Conservation (phyloP, 2,329 filamentous ascomycete species). For the Verruconis gallopava region DNA sequence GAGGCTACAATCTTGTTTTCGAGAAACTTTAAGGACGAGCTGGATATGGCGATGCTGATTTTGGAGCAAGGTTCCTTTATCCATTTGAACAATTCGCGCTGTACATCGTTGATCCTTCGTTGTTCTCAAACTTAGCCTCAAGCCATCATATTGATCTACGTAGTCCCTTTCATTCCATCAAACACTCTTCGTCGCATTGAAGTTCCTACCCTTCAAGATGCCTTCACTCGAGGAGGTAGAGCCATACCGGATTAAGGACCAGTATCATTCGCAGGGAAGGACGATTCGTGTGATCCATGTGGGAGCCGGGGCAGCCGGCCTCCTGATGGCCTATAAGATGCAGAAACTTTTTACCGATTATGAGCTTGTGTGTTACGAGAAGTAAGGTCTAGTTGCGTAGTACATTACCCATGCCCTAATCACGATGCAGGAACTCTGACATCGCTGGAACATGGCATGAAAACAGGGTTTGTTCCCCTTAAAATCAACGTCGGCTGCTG, state of each 20-base stretch:
- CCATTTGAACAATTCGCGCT: too few species aligned
- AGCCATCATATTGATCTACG: too few species aligned
- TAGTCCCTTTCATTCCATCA: too few species aligned
- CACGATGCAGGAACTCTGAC: neutral
- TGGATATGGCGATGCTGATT: too few species aligned
- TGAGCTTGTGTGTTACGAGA: slow-evolving; percentile 5
- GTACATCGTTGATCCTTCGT: too few species aligned
- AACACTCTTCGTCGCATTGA: too few species aligned
- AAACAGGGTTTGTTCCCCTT: too few species aligned
- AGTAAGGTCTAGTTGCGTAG: neutral
- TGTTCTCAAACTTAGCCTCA: too few species aligned
- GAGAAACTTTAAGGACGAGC: too few species aligned
- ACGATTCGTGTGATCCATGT: slow-evolving; percentile 3
- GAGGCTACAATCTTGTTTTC: too few species aligned
- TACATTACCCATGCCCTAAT: neutral
- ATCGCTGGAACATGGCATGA: neutral
- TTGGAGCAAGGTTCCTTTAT: too few species aligned
- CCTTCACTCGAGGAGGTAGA: neutral
- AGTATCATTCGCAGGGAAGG: neutral
- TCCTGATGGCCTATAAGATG: slow-evolving; percentile 5
- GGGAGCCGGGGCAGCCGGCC: neutral
- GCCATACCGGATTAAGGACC: neutral
- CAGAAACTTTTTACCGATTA: neutral
- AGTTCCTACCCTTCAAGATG: neutral
- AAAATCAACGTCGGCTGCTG: too few species aligned